Evolutionary conservation across 129 eudicot species (phyloP).

Genomic region (Helianthus annuus): HanXRQr2.0-SUNRISE NC_035443.2:151322689-151323188

Average conservation of each 20-base stretch:
- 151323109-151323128: neutral
- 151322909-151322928: constrained; percentile 9
- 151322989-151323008: constrained; percentile 11
- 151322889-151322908: constrained; percentile 4
- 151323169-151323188: constrained; percentile 5
- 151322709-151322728: no score
- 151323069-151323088: constrained; percentile 4
- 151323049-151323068: constrained; percentile 25
- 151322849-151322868: neutral
- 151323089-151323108: neutral
- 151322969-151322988: constrained; percentile 16
- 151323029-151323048: constrained; percentile 4
- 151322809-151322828: no score
- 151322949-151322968: neutral
- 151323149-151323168: constrained; percentile 6
- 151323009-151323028: constrained; percentile 10
- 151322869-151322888: neutral
- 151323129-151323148: neutral
- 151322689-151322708: no score
- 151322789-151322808: no score
- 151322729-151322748: no score
- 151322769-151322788: no score
- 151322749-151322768: no score
- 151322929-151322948: constrained; percentile 18
- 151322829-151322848: neutral